Percentiles rank a stretch among this genome's conserved stretches.
Conservation (phyloP, 345 rosid genomes). For the Rhodamnia rubescens region DNA sequence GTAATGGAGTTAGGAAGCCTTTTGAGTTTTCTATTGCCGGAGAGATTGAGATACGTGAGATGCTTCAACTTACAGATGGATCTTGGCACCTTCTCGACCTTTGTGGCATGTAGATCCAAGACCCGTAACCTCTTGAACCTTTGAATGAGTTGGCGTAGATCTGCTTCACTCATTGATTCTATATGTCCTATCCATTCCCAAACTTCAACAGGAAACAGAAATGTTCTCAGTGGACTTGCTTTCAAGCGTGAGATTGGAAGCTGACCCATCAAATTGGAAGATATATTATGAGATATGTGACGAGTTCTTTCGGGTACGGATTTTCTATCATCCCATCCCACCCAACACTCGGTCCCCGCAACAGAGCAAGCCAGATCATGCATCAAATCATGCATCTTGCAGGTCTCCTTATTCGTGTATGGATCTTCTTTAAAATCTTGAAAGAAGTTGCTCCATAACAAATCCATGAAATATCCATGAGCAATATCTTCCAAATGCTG, state of each 20-base stretch:
- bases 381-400: not conserved
- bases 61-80: not conserved
- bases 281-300: too few relatives aligned
- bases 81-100: fast-evolving
- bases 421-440: not conserved
- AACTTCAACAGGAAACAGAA: fast-evolving
- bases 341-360: not conserved
- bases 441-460: conserved; percentile 13
- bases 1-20: not conserved
- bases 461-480: conserved; percentile 5
- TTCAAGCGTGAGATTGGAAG: too few relatives aligned
- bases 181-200: too few relatives aligned
- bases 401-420: not conserved
- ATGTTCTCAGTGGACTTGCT: not conserved
- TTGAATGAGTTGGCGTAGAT: not conserved
- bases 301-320: too few relatives aligned
- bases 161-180: not conserved
- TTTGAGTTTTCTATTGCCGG: fast-evolving
- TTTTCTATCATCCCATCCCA: too few relatives aligned
- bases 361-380: not conserved
- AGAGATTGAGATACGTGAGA: not conserved
- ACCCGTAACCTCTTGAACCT: not conserved
- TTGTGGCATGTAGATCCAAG: fast-evolving
- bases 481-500: conserved; percentile 3
- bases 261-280: too few relatives aligned